Evolutionary conservation across 1,284 basidiomycete genomes (phyloP).

Genomic region (Fomitopsis pinicola): DNA sequence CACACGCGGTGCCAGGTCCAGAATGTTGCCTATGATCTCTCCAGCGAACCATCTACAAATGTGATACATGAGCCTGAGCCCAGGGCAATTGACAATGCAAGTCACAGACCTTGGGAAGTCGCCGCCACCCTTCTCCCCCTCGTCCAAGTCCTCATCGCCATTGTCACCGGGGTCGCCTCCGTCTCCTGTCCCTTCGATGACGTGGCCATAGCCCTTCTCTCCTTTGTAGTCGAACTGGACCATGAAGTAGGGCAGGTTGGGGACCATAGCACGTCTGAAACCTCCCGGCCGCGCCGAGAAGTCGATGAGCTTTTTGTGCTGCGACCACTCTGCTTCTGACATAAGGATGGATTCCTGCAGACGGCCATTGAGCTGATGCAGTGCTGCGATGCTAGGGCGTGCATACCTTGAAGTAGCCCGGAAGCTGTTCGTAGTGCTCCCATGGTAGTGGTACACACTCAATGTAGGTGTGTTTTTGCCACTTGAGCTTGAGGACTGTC

Average conservation of each 20-base stretch:
- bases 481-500: slow-evolving; percentile 81
- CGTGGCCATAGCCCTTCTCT: slow-evolving; percentile 95
- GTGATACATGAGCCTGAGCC: background rate
- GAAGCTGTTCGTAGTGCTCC: slow-evolving; percentile 79
- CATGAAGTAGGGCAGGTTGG: slow-evolving; percentile 98
- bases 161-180: slow-evolving; percentile 61
- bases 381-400: background rate
- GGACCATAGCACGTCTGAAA: slow-evolving; percentile 89
- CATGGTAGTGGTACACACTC: slow-evolving; percentile 91
- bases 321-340: slow-evolving; percentile 95
- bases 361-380: background rate
- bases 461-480: slow-evolving; percentile 89
- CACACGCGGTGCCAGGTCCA: slow-evolving; percentile 83
- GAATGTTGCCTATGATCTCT: slow-evolving; percentile 90
- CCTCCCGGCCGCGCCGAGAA: slow-evolving; percentile 86
- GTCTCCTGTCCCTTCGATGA: slow-evolving; percentile 86
- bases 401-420: slow-evolving; percentile 87
- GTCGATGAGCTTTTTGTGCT: slow-evolving; percentile 95
- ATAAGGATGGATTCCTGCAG: slow-evolving; percentile 84
- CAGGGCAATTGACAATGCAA: background rate
- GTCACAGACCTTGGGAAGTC: slow-evolving; percentile 77
- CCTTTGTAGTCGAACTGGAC: slow-evolving; percentile 98
- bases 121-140: slow-evolving; percentile 84
- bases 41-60: slow-evolving; percentile 81
- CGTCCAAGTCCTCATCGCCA: slow-evolving; percentile 57